These are phyloP conservation scores for Paragyromitra xinjiangensis DNA, from an alignment of 495 filamentous ascomycete species.

Conservation along the genomic window DNA sequence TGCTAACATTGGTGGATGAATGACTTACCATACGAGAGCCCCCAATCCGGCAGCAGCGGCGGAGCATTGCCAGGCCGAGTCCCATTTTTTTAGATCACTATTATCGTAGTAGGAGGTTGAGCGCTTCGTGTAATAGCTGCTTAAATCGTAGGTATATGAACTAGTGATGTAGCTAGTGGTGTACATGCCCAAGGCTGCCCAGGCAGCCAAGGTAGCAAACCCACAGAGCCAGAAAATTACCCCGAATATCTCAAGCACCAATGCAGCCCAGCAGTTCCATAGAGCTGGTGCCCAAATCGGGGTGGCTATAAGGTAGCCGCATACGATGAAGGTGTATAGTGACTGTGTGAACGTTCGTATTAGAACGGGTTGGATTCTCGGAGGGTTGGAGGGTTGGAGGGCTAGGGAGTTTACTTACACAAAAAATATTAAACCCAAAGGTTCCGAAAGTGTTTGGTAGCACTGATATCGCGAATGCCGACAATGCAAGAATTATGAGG, in stretches of 20 bases:
- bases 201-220: constrained; percentile 30
- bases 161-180: background rate
- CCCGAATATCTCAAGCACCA: constrained; percentile 35
- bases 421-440: constrained; percentile 43
- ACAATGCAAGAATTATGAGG: constrained; percentile 11
- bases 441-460: constrained; percentile 30
- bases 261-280: constrained; percentile 41
- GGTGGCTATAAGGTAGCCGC: constrained; percentile 28
- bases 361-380: background rate
- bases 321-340: constrained; percentile 25
- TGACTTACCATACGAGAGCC: constrained; percentile 25
- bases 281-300: constrained; percentile 9
- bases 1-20: background rate
- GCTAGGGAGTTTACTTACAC: background rate
- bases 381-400: background rate
- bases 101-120: background rate
- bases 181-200: constrained; percentile 10
- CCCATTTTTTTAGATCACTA: background rate
- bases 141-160: background rate
- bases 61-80: constrained; percentile 23
- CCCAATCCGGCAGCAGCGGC: constrained; percentile 33
- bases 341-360: background rate
- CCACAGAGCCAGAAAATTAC: constrained; percentile 36
- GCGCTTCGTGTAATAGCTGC: background rate
- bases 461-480: constrained; percentile 17